Percentiles rank a stretch among this genome's conserved stretches.
Conservation (phyloP, 306 rosid genomes). For the Inga leiocalycina region DNA sequence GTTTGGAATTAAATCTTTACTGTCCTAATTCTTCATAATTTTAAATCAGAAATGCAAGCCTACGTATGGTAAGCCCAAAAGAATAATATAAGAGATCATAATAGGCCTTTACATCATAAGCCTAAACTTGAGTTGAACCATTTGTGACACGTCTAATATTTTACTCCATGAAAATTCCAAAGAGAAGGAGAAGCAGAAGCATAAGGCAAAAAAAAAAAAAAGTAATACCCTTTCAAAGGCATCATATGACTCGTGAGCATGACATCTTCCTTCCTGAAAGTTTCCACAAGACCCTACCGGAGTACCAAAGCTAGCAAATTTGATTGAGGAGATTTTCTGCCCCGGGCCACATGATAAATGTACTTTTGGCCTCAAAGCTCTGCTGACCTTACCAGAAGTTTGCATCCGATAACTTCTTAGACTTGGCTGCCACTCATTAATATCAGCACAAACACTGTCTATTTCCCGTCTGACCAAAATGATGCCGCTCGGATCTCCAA, state of each 20-base stretch:
- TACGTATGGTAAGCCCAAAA: neutral
- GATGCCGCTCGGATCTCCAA: constrained; percentile 90
- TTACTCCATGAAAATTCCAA: neutral
- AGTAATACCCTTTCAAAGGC: constrained; percentile 72
- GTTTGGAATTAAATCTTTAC: no score
- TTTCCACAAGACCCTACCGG: constrained; percentile 88
- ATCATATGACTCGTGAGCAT: constrained; percentile 87
- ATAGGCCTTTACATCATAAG: neutral
- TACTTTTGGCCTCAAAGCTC: constrained; percentile 78
- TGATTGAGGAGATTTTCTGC: constrained; percentile 82
- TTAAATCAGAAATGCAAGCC: neutral
- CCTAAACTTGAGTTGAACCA: neutral
- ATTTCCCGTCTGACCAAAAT: constrained; percentile 83
- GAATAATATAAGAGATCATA: neutral
- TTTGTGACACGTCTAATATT: neutral
- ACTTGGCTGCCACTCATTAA: constrained; percentile 96
- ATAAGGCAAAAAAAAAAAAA: neutral
- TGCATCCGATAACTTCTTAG: constrained; percentile 79
- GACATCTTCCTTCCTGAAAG: constrained; percentile 85
- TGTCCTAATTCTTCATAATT: neutral
- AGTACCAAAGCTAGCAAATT: constrained; percentile 96
- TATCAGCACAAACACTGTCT: constrained; percentile 82
- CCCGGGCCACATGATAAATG: constrained; percentile 84
- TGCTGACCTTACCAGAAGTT: constrained; percentile 71
- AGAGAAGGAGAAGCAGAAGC: constrained; percentile 12